Percentiles rank a stretch among this genome's conserved stretches.
phyloP scores from a whole-genome alignment of 768 basidiomycete species.

The Macrolepiota dolichaula region DNA sequence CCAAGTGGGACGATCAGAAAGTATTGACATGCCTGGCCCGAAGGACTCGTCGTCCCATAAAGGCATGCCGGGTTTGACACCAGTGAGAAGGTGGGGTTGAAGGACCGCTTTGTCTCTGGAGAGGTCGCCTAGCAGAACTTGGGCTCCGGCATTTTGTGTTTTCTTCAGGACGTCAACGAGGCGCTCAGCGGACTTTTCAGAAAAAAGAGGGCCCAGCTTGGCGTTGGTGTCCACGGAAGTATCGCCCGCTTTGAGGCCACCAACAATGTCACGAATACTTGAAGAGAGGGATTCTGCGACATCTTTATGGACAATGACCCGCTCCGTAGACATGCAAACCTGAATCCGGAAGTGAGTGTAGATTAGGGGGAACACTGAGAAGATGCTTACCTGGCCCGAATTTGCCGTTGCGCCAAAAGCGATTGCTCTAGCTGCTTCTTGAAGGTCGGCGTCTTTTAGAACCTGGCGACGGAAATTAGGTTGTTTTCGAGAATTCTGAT shows the following conservation, averaged over 20 bases:
- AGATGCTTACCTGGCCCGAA: conserved; percentile 35
- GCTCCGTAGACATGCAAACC: conserved; percentile 58
- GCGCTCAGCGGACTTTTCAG: conserved; percentile 40
- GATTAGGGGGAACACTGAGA: too few species aligned
- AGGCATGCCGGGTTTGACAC: conserved; percentile 46
- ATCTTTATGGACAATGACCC: conserved; percentile 48
- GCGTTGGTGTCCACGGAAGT: conserved; percentile 22
- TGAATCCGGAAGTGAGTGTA: conserved; percentile 15
- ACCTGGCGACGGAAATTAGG: conserved; percentile 28
- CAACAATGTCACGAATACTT: conserved; percentile 28
- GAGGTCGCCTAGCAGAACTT: conserved; percentile 42
- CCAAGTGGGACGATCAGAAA: not conserved
- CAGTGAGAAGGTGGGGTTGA: conserved; percentile 48
- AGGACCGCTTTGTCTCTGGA: conserved; percentile 35
- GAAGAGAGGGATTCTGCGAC: conserved; percentile 33
- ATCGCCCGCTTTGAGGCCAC: conserved; percentile 37
- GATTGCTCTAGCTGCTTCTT: conserved; percentile 49
- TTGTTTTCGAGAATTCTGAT: not conserved
- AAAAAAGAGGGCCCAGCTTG: conserved; percentile 39
- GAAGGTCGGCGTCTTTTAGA: conserved; percentile 48
- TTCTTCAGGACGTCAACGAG: conserved; percentile 42
- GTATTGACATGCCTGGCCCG: conserved; percentile 43
- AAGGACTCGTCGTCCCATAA: conserved; percentile 61
- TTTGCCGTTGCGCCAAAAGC: conserved; percentile 39
- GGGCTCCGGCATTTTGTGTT: conserved; percentile 41